Conservation (phyloP, 306 rosid genomes). For the Begonia fuchsioides region DNA sequence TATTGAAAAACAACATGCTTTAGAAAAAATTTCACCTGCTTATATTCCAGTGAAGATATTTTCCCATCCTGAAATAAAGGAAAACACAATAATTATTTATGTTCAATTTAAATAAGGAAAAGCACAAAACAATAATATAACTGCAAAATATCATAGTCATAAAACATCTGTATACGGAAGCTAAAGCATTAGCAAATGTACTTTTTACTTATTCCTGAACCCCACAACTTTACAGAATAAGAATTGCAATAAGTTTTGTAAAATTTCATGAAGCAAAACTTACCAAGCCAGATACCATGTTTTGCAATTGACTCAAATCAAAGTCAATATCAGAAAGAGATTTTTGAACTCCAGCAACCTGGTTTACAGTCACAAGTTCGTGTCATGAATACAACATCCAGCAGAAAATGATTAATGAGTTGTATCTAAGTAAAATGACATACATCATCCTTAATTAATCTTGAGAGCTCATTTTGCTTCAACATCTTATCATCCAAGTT, state of each 20-base stretch:
- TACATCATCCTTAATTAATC: constrained; percentile 58
- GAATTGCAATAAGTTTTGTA: not conserved
- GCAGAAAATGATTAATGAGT: not conserved
- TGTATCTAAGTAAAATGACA: constrained; percentile 11
- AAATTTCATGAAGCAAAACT: constrained; percentile 20
- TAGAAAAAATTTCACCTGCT: constrained; percentile 53
- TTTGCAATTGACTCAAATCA: constrained; percentile 44
- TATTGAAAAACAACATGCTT: not conserved
- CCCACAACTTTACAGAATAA: no score
- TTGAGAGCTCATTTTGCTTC: constrained; percentile 64
- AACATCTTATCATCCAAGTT: constrained; percentile 75
- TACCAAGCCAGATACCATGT: constrained; percentile 58
- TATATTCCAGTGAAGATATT: constrained; percentile 32
- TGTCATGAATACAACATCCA: not conserved
- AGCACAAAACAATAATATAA: no score
- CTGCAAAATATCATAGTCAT: no score
- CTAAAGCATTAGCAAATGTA: no score
- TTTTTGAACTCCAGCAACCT: constrained; percentile 65
- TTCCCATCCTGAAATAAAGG: constrained; percentile 48
- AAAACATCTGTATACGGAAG: no score
- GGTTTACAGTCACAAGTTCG: constrained; percentile 21
- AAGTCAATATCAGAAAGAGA: constrained; percentile 36
- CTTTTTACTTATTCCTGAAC: no score
- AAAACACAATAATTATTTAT: constrained; percentile 5
- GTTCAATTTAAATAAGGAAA: not conserved